Evolutionary conservation across 176 grass and related monocot species (phyloP).

Genomic region (Musa itinerans): DNA sequence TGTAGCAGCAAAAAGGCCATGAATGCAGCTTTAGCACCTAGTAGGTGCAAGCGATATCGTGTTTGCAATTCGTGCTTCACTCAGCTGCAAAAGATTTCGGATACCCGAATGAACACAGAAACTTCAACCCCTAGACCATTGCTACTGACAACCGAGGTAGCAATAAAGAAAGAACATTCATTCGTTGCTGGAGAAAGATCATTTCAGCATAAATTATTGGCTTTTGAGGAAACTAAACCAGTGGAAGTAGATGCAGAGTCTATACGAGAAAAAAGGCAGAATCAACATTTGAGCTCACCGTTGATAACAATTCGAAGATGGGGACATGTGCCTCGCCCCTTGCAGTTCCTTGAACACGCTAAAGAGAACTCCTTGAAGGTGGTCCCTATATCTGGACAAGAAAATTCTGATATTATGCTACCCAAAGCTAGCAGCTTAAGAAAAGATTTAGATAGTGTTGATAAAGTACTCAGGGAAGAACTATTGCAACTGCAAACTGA

Average conservation of each 20-base stretch:
- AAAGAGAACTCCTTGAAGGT: constrained; percentile 24
- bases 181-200: constrained; percentile 35
- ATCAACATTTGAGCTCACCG: constrained; percentile 13
- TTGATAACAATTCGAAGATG: constrained; percentile 43
- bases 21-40: constrained; percentile 59
- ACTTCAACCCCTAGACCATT: constrained; percentile 18
- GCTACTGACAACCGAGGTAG: constrained; percentile 21
- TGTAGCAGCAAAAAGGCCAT: constrained; percentile 66
- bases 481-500: constrained; percentile 54
- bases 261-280: constrained; percentile 25
- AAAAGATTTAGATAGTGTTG: constrained; percentile 34
- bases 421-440: constrained; percentile 30
- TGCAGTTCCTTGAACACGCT: constrained; percentile 35
- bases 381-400: constrained; percentile 19
- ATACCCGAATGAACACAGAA: constrained; percentile 18
- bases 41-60: constrained; percentile 51
- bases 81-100: constrained; percentile 41
- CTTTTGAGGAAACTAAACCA: constrained; percentile 49
- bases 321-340: constrained; percentile 73
- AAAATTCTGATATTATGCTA: constrained; percentile 2
- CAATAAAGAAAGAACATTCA: constrained; percentile 39
- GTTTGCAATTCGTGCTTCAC: constrained; percentile 71
- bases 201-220: constrained; percentile 52
- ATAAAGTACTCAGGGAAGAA: constrained; percentile 57
- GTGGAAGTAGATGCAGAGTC: constrained; percentile 33